Evolutionary conservation across 2,329 filamentous ascomycete species (phyloP).

Genomic region (Colletotrichum musicola): DNA sequence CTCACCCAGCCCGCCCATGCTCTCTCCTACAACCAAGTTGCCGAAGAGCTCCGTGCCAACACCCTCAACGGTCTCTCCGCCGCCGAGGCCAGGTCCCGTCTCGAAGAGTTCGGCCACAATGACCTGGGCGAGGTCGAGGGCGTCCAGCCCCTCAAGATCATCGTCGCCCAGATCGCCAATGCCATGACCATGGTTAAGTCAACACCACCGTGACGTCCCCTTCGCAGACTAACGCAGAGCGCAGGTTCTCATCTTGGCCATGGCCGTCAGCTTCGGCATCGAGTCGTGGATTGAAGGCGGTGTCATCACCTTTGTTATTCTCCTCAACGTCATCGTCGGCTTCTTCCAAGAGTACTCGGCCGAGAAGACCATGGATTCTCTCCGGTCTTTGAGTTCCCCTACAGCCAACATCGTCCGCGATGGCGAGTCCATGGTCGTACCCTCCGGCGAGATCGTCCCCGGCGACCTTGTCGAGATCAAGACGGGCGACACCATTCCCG

Average conservation of each 20-base stretch:
- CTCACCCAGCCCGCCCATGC: constrained; percentile 70
- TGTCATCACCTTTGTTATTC: constrained; percentile 64
- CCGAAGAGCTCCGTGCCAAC: constrained; percentile 65
- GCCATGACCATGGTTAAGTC: constrained; percentile 71
- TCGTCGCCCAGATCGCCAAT: constrained; percentile 73
- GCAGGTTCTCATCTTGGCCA: constrained; percentile 61
- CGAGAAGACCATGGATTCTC: constrained; percentile 66
- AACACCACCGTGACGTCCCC: constrained; percentile 17
- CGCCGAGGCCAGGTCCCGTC: constrained; percentile 62
- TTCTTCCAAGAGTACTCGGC: constrained; percentile 67
- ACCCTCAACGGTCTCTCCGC: constrained; percentile 66
- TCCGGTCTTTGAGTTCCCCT: constrained; percentile 62
- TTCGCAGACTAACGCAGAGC: not conserved
- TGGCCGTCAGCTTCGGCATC: constrained; percentile 65
- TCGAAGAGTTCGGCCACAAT: constrained; percentile 70
- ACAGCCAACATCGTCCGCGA: constrained; percentile 63
- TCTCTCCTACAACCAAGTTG: constrained; percentile 61
- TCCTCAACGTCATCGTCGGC: constrained; percentile 65
- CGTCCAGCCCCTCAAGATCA: constrained; percentile 69
- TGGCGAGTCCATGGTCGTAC: constrained; percentile 61
- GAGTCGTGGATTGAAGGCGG: constrained; percentile 66
- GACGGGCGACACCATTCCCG: constrained; percentile 57
- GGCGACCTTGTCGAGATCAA: constrained; percentile 70
- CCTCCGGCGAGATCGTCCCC: constrained; percentile 65
- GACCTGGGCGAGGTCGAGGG: constrained; percentile 68